Evolutionary conservation across 768 basidiomycete species (phyloP), one percentile per base, ranked within the genome.

Genomic region (Naganishia randhawae): DNA sequence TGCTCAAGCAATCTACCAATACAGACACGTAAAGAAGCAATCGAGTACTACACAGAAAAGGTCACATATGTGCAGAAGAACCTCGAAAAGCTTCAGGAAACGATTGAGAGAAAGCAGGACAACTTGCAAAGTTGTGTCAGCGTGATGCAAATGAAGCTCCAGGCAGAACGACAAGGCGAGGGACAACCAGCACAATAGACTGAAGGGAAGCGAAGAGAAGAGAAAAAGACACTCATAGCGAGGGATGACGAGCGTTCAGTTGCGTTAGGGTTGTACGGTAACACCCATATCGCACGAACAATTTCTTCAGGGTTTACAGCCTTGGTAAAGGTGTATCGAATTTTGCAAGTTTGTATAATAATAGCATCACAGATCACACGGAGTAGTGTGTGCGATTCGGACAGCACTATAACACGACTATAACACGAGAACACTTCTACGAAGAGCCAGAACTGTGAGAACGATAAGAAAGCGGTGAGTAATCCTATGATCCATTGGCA

Each of bases 81-180:
- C 76, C 84, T 95, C 42, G 91, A 94, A 41, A 85, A 86, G 27
- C 82, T 99, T 52, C 92, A 97, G 78, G 89, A 88, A 51, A 91
- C 92, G 37, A 90, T 98, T 72, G 84, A 87, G 77, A 89, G 88
- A 82, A 97, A 96, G 82, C 87, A 91, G 80, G 92, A 95, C 45
- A 92, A 92, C 79, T 84, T 91, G 82, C 88, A 85, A 75, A 87
- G 85, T 74, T 78, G 95, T 62, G 77, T 89, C 31, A 85, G 84
- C 72, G 83, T 92, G 41, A 84, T 94, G 81, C 90, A 94, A 79
- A 78, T 81, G 72, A 87, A 86, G 76, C 71, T 87, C 68, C 77
- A 77, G 65, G 71, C 75, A 62, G 69, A 68, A 62, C 65, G 57
- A 29, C 81, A 82, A 63, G 73, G 76, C 63, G 74, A 81, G 61